Percentiles rank a stretch among this genome's conserved stretches.
These are phyloP conservation scores for Fusarium secorum DNA, from an alignment of 2,329 filamentous ascomycete species.

Conservation along the genomic window DNA sequence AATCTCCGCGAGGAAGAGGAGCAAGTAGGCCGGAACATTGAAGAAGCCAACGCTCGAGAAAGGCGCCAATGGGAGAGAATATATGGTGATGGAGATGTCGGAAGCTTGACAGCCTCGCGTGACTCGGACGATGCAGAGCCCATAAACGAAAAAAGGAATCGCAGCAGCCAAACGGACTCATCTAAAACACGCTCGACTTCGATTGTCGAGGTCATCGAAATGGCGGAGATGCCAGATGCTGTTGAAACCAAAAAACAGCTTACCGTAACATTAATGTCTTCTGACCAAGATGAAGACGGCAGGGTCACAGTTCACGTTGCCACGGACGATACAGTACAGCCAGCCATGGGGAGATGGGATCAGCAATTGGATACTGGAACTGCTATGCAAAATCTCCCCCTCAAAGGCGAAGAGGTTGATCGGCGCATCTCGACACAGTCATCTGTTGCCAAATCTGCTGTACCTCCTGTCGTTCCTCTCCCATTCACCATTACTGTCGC, in stretches of 20 bases:
- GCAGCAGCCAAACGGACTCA: slow-evolving; percentile 47
- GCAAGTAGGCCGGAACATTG: slow-evolving; percentile 71
- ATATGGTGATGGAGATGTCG: slow-evolving; percentile 69
- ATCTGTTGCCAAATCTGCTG: slow-evolving; percentile 44
- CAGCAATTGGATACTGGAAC: slow-evolving; percentile 35
- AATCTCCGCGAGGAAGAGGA: slow-evolving; percentile 72
- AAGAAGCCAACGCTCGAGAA: slow-evolving; percentile 68
- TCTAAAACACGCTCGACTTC: slow-evolving; percentile 47
- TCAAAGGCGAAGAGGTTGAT: slow-evolving; percentile 21
- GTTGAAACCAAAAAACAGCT: slow-evolving; percentile 39
- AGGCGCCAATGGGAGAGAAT: slow-evolving; percentile 77
- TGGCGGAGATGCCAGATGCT: slow-evolving; percentile 57
- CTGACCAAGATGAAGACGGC: slow-evolving; percentile 52
- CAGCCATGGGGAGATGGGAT: slow-evolving; percentile 33
- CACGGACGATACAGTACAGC: slow-evolving; percentile 54
- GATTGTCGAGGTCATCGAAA: slow-evolving; percentile 60
- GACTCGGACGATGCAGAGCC: slow-evolving; percentile 62
- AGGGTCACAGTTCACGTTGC: slow-evolving; percentile 63
- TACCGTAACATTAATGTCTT: slow-evolving; percentile 52
- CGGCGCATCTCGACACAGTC: slow-evolving; percentile 36
- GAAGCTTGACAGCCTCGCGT: slow-evolving; percentile 48
- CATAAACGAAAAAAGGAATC: slow-evolving; percentile 55
- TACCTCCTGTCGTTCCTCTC: slow-evolving; percentile 66
- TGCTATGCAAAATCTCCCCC: slow-evolving; percentile 9
- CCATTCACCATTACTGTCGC: slow-evolving; percentile 68